Conservation (phyloP, 2,329 filamentous ascomycete genomes). For the Aspergillus japonicus region DNA sequence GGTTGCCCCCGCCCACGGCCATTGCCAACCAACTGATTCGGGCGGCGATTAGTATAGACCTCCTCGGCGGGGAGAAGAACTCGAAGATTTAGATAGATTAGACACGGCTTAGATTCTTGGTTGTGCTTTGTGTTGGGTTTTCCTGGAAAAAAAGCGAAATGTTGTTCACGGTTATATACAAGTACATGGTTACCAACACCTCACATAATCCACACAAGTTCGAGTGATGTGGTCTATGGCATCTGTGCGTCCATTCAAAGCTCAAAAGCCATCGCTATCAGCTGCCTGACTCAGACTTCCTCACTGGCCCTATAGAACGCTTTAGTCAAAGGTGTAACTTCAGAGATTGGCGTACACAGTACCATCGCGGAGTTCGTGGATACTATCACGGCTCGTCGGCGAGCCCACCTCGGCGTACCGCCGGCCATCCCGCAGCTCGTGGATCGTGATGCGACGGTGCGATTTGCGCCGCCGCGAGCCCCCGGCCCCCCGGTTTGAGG, state of each 20-base stretch:
- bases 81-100: slow-evolving; percentile 39
- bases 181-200: neutral
- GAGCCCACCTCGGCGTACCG: slow-evolving; percentile 44
- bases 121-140: neutral
- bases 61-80: slow-evolving; percentile 59
- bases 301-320: neutral
- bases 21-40: slow-evolving; percentile 88
- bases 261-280: neutral
- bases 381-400: slow-evolving; percentile 36
- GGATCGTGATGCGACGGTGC: slow-evolving; percentile 40
- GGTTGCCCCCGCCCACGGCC: slow-evolving; percentile 79
- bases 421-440: slow-evolving; percentile 44
- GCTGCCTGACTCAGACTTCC: too few species aligned
- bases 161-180: neutral
- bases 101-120: neutral
- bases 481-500: slow-evolving; percentile 21
- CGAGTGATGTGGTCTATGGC: too few species aligned
- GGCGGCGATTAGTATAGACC: slow-evolving; percentile 72
- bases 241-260: too few species aligned
- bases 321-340: slow-evolving; percentile 9
- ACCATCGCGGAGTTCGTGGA: slow-evolving; percentile 45
- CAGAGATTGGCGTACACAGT: slow-evolving; percentile 44
- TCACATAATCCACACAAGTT: too few species aligned
- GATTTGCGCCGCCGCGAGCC: slow-evolving; percentile 31
- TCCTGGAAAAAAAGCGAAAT: neutral